Base-by-base conservation (phyloP, 2,329 filamentous ascomycete genomes). In the Calonectria crousiana region DNA sequence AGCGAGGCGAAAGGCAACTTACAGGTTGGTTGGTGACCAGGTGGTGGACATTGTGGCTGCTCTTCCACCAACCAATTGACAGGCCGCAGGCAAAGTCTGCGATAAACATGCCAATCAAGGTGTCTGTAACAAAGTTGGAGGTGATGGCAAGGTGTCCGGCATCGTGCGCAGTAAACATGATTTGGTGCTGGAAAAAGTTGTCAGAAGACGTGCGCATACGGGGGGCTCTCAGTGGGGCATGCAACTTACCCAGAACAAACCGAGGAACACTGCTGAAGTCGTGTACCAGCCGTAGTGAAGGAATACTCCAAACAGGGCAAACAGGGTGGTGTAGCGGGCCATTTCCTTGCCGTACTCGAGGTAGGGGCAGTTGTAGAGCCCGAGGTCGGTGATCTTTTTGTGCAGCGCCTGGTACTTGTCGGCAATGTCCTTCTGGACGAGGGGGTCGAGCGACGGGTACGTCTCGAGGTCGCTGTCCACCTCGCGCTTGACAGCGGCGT, bases 51-150 rank as follows among this genome's bases (percentile, higher is more conserved):
- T 93, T 93, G 85, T 93, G 92, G 67, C 89, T 92, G 78, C 89
- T 90, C 85, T 93, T 93, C 92, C 92, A 93, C 92, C 92, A 93
- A 23, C 92, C 91, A 69, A 93, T 91, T 4, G 90, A 92, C 23
- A 93, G 85, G 44, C 92, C 92, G 75, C 91, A 92, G 85, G 90
- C 91, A 78, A 93, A 92, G 79, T 93, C 91, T 58, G 90, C 92
- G 44, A 93, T 86, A 78, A 93, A 91, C 73, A 92, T 88, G 62
- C 88, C 92, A 69, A 93, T 91, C 5, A 92, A 79, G 0, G 90
- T 91, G 80, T 93, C 92, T 23, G 85, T 77, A 3, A 87, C 83
- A 76, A 92, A 92, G 80, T 89, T 89, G 74, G 89, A 86, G 0
- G 92, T 92, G 74, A 93, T 93, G 74, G 90, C 91, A 34, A 88